Evolutionary conservation across 495 filamentous ascomycete species (phyloP).

Genomic region (Pyrenula massariospora): DNA sequence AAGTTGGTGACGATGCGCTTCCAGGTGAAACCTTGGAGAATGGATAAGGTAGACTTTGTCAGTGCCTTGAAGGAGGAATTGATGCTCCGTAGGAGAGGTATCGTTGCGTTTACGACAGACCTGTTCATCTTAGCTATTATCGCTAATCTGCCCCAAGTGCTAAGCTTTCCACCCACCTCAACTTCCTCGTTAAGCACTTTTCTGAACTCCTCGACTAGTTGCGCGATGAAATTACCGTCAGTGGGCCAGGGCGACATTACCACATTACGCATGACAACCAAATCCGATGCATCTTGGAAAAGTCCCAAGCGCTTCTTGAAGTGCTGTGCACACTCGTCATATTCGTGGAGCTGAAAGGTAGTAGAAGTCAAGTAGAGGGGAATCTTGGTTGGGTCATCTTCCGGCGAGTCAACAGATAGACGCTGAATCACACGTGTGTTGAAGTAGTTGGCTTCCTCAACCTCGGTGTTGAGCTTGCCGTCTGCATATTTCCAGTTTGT

Average conservation of each 20-base stretch:
- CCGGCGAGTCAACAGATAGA: conserved; percentile 22
- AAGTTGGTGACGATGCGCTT: conserved; percentile 18
- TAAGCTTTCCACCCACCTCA: conserved; percentile 7
- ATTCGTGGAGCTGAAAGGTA: conserved; percentile 20
- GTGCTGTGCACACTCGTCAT: conserved; percentile 24
- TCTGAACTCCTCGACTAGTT: conserved; percentile 14
- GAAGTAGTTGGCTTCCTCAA: conserved; percentile 39
- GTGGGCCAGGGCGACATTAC: conserved; percentile 29
- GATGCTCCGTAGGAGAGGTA: conserved; percentile 11
- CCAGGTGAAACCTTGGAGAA: conserved; percentile 21
- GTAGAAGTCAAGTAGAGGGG: conserved; percentile 33
- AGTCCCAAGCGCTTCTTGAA: conserved; percentile 28
- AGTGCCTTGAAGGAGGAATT: conserved; percentile 22
- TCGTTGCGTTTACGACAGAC: conserved; percentile 17
- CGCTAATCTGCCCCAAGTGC: background rate
- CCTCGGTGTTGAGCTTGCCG: conserved; percentile 26
- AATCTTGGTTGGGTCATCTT: conserved; percentile 23
- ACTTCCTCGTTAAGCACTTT: conserved; percentile 19
- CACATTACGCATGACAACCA: conserved; percentile 28
- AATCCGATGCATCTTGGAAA: conserved; percentile 10
- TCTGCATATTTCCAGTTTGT: conserved; percentile 27
- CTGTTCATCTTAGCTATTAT: conserved; percentile 3
- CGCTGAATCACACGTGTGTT: conserved; percentile 27
- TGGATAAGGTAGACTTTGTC: conserved; percentile 20
- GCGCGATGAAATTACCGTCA: conserved; percentile 18